Percentiles rank a stretch among this genome's conserved stretches.
Conservation (phyloP, 2,329 filamentous ascomycete genomes). For the Ceratocystis lukuohia region DNA sequence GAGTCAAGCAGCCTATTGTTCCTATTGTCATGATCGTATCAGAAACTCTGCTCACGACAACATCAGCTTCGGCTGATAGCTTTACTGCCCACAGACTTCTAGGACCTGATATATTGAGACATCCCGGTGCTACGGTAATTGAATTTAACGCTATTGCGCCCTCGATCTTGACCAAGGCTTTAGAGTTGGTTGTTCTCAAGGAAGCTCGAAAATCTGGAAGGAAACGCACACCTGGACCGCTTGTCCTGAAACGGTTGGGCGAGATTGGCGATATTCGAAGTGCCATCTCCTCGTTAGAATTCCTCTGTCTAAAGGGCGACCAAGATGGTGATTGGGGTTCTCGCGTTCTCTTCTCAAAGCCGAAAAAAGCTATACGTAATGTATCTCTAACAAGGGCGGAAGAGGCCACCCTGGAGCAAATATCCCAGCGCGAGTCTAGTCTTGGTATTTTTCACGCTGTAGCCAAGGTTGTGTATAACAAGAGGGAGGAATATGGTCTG, state of each 20-base stretch:
- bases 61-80: slow-evolving; percentile 72
- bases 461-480: slow-evolving; percentile 94
- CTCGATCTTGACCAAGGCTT: slow-evolving; percentile 69
- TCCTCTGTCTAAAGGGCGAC: slow-evolving; percentile 75
- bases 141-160: slow-evolving; percentile 90
- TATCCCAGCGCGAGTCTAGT: slow-evolving; percentile 77
- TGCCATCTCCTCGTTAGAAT: slow-evolving; percentile 84
- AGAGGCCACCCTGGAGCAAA: slow-evolving; percentile 61
- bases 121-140: slow-evolving; percentile 65
- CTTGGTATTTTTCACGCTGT: slow-evolving; percentile 93
- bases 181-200: slow-evolving; percentile 71
- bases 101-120: slow-evolving; percentile 70
- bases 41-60: slow-evolving; percentile 76
- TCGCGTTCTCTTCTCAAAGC: slow-evolving; percentile 56
- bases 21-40: slow-evolving; percentile 85
- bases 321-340: slow-evolving; percentile 52
- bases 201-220: slow-evolving; percentile 69
- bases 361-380: slow-evolving; percentile 47
- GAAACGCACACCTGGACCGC: slow-evolving; percentile 60
- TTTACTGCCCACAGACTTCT: slow-evolving; percentile 85
- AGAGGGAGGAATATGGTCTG: slow-evolving; percentile 36
- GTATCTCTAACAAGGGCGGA: slow-evolving; percentile 61
- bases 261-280: slow-evolving; percentile 86
- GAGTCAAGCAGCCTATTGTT: slow-evolving; percentile 36
- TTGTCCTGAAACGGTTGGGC: slow-evolving; percentile 63